Evolutionary conservation across 257 asterid species (phyloP).

Genomic region (Solanum bukasovii): DNA sequence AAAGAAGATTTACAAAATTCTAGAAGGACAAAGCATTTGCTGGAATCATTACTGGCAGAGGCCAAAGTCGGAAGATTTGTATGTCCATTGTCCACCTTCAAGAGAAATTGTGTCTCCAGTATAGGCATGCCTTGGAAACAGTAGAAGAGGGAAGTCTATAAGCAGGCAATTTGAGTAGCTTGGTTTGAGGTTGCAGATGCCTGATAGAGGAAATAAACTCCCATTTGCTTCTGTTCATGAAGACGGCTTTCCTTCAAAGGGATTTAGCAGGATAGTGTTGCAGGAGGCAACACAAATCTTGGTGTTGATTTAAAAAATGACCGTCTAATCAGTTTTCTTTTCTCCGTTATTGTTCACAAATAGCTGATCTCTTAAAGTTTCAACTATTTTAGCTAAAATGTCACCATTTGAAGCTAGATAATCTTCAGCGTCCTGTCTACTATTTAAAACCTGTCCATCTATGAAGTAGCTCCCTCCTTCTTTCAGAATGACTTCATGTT

Average conservation of each 20-base stretch:
- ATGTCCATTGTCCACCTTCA: neutral
- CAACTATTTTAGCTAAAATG: conserved; percentile 40
- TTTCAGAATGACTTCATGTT: conserved; percentile 55
- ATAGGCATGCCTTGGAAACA: neutral
- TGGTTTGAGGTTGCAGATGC: neutral
- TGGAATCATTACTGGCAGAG: neutral
- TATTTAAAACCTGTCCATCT: conserved; percentile 41
- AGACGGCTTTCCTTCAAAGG: neutral
- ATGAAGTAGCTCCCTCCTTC: conserved; percentile 50
- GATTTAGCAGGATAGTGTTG: neutral
- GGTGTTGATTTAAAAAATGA: neutral
- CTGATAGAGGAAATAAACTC: neutral
- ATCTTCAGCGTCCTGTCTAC: conserved; percentile 47
- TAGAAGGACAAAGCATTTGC: neutral
- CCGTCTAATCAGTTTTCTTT: neutral
- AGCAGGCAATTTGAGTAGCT: neutral
- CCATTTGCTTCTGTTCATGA: neutral
- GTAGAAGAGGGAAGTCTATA: neutral
- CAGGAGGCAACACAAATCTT: neutral
- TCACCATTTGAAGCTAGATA: conserved; percentile 46
- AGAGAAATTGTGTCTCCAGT: neutral
- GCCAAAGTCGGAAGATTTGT: neutral
- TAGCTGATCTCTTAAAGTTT: conserved; percentile 51
- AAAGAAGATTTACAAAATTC: neutral
- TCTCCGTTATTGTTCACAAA: conserved; percentile 14